Base-by-base conservation (phyloP, 768 basidiomycete genomes). In the Russula ochroleuca region DNA sequence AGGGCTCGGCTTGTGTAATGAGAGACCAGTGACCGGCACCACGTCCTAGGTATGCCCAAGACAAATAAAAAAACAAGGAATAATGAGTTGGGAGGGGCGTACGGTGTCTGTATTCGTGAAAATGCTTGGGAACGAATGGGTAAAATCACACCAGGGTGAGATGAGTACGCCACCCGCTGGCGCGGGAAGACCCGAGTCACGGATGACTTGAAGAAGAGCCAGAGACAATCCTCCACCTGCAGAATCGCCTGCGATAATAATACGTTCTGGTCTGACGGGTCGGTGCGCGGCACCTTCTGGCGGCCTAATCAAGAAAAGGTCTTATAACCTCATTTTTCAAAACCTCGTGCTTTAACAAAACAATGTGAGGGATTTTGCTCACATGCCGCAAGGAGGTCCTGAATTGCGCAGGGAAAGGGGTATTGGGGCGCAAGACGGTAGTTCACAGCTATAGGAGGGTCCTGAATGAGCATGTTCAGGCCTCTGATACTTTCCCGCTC, bases 361-460 rank as follows among this genome's bases (percentile, higher is more conserved):
- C 21, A 61, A 38, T 38, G 6, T n/a, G 7, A n/a, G n/a, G n/a
- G n/a, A 31, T 28, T 10, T 8, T 2, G 73, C 85, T 68, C 69
- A 92, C 91, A 98, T 9, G 94, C 87, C 2, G 96, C 91, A 13
- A 98, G 71, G 38, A 86, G 77, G 73, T 98, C 96, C 69, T 97
- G 94, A 8, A 98, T 75, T 1, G 88, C 92, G 67, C 92, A 93
- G 15, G 96, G 96, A 72, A 97, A 98, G 1, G 96, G 96, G 69
- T 96, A 98, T 75, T 98, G 96, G 0, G 96, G 96, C 15, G 95
- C 90, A n/a, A 95, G 83, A 43, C 89, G 83, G 70, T 92, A 92
- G 67, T 89, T 88, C 59, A 92, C 79, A 62, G 88, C 88, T 90
- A 64, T 90, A 64, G 13, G 59, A 75, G 33, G 47, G 7, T 41